Percentiles rank a stretch among this genome's conserved stretches.
These are phyloP conservation scores for Ballota nigra DNA, from an alignment of 257 asterid species.

Conservation along the genomic window DNA sequence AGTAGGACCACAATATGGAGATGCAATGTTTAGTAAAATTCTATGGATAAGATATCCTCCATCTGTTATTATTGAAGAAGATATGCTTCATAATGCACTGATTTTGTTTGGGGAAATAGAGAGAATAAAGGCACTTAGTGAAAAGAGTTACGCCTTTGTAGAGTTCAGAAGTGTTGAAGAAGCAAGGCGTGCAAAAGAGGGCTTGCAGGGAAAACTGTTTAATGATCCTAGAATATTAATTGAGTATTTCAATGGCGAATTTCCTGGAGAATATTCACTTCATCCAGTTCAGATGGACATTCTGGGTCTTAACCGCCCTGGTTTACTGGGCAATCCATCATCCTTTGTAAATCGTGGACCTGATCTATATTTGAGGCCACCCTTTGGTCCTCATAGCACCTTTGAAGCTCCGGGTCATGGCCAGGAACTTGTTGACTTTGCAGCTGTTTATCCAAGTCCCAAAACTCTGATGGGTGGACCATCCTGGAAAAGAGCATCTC, in stretches of 20 bases:
- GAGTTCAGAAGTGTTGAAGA: conserved; percentile 96
- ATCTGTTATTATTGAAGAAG: conserved; percentile 73
- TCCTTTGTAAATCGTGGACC: conserved; percentile 59
- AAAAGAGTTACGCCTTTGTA: conserved; percentile 69
- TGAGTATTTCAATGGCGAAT: conserved; percentile 67
- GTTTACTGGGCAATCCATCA: conserved; percentile 43
- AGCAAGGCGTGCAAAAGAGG: conserved; percentile 91
- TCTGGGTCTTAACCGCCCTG: conserved; percentile 54
- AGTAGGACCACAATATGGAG: conserved; percentile 46
- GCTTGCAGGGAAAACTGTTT: conserved; percentile 92
- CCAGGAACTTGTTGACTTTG: conserved; percentile 43
- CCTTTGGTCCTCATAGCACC: conserved; percentile 54
- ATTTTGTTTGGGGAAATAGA: conserved; percentile 94
- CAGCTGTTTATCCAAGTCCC: conserved; percentile 40
- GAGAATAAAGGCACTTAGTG: conserved; percentile 72
- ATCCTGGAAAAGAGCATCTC: conserved; percentile 78
- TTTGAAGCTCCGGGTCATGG: conserved; percentile 50
- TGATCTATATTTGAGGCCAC: conserved; percentile 48
- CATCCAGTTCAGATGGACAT: conserved; percentile 68
- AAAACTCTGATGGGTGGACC: conserved; percentile 55
- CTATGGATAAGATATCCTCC: conserved; percentile 85
- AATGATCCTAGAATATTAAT: conserved; percentile 79
- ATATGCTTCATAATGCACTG: conserved; percentile 95
- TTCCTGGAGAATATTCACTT: conserved; percentile 58
- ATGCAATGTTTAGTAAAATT: conserved; percentile 61